Evolutionary conservation across 257 asterid species (phyloP).

Genomic region (Ilex aquifolium): DNA sequence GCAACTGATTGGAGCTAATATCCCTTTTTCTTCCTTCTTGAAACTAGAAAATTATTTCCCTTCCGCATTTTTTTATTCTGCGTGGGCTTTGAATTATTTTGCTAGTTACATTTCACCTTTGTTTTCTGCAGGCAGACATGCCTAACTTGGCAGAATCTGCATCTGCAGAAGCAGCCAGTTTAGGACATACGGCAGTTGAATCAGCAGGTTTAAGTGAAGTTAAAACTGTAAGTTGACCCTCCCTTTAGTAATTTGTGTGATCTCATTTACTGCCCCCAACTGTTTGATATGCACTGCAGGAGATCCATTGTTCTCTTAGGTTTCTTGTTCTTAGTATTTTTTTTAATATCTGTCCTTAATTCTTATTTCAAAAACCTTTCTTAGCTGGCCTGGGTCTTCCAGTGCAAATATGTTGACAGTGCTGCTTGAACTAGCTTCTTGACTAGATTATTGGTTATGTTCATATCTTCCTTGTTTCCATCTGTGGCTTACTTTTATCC

Average conservation of each 20-base stretch:
- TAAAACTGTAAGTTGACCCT: conserved; percentile 35
- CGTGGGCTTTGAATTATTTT: neutral
- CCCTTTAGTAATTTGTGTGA: conserved; percentile 13
- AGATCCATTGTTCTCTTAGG: too few species aligned
- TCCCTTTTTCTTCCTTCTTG: conserved; percentile 1
- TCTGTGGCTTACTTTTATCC: too few species aligned
- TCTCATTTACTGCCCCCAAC: neutral
- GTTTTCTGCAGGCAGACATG: conserved; percentile 35
- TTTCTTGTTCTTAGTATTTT: too few species aligned
- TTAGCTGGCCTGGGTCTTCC: neutral
- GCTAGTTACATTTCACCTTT: neutral
- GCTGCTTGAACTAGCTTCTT: too few species aligned
- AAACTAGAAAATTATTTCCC: conserved; percentile 4
- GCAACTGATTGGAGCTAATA: conserved; percentile 4
- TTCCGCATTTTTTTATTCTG: neutral
- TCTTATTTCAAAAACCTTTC: too few species aligned
- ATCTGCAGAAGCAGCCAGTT: conserved; percentile 32
- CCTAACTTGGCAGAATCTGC: conserved; percentile 26
- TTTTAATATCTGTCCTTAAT: too few species aligned
- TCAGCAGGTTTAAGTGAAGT: conserved; percentile 25
- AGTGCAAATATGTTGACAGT: neutral
- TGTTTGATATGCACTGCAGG: too few species aligned
- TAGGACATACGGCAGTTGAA: conserved; percentile 21
- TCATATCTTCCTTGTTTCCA: neutral
- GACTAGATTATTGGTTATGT: neutral